Evolutionary conservation across 345 rosid genomes (phyloP).

Genomic region (Euphorbia peplus): DNA sequence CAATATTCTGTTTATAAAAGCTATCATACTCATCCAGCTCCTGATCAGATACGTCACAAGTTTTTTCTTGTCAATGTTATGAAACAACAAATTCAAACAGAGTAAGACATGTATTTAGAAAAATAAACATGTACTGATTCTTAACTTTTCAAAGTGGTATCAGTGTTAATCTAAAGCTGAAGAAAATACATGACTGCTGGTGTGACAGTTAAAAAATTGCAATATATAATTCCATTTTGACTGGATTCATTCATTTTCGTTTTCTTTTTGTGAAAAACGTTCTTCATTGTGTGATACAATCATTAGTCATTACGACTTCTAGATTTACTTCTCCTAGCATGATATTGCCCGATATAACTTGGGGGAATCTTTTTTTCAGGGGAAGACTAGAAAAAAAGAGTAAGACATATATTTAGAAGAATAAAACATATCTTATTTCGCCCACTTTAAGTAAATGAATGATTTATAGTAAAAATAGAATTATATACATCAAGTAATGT

Average conservation of each 20-base stretch:
- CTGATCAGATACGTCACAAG: conserved; percentile 36
- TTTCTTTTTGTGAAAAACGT: neutral
- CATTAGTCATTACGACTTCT: neutral
- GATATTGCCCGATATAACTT: neutral
- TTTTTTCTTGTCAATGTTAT: neutral
- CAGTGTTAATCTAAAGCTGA: neutral
- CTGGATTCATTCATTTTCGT: neutral
- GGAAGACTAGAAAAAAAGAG: neutral
- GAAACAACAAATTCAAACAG: neutral
- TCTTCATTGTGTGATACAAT: neutral
- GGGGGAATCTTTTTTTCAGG: neutral
- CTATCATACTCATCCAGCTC: conserved; percentile 82
- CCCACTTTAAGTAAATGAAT: neutral
- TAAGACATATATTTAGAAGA: neutral
- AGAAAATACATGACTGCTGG: neutral
- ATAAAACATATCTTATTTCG: neutral
- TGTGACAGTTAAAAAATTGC: neutral
- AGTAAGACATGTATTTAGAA: too few relatives aligned
- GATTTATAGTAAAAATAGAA: neutral
- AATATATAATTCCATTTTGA: neutral
- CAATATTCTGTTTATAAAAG: conserved; percentile 68
- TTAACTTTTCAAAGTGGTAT: neutral
- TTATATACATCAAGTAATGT: neutral
- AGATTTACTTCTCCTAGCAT: neutral
- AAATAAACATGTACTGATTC: neutral